Evolutionary conservation across 352 stramenopile genomes (phyloP), one percentile per base, ranked within the genome.

Genomic region (Pythium pectinolyticum): DNA sequence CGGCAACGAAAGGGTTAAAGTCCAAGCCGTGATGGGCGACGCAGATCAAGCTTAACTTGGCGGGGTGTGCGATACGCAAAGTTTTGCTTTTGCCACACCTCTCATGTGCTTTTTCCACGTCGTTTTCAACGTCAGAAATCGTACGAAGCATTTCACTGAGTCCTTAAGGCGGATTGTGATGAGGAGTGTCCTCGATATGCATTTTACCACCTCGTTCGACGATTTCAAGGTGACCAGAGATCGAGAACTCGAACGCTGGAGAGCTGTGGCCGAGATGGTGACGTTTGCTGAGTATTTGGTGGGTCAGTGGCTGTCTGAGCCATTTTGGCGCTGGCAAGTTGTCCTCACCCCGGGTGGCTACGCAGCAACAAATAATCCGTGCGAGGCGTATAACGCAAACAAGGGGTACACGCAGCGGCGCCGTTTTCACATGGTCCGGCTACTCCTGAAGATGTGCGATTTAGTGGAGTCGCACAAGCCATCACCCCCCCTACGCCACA

Each of bases 321-420:
- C 20, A 14, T 48, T 48, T 24, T 58, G 51, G 51, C 32, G 51
- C 25, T 58, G 34, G 51, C 51, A 58, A n/a, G 37, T 48, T 4
- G 47, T 48, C 14, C 51, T 48, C 32, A 46, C 49, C n/a, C 49
- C 49, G 20, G 31, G 32, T 11, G 49, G 49, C 17, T 58, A 58
- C 17, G 49, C 49, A 12, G 32, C 49, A n/a, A 57, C 49, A 8
- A 57, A 57, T 22, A 57, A 57, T 45, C 49, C 49, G 11, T 43
- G 35, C 35, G 35, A 3, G 35, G 15, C 11, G 15, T 43, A 17
- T n/a, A 43, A 43, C 15, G 35, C 35, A 4, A 14, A 19, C 11
- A n/a, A 53, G 46, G 4, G 35, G 12, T 43, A 22, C 35, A 5
- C 20, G 8, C 35, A 43, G 20, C 15, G 35, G 12, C 5, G 20